These are phyloP conservation scores for Begonia masoniana DNA, from an alignment of 306 rosid species.

Conservation along the genomic window DNA sequence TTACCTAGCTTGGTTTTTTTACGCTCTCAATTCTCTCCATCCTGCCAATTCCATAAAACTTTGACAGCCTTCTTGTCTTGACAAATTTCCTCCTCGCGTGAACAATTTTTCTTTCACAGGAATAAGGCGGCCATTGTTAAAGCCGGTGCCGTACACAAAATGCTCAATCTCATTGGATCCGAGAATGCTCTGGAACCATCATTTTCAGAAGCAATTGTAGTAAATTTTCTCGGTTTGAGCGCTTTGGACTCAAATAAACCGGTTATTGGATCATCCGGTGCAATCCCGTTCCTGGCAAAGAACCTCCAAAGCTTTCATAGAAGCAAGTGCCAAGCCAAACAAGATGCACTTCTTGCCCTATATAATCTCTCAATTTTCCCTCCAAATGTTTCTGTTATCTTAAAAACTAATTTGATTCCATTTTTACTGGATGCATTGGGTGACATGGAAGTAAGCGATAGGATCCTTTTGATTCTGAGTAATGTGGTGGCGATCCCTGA, in stretches of 20 bases:
- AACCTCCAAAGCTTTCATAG: constrained; percentile 29
- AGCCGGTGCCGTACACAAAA: constrained; percentile 80
- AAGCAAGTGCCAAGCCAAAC: constrained; percentile 49
- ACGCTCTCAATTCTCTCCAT: background rate
- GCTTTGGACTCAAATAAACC: constrained; percentile 88
- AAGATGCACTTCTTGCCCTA: constrained; percentile 82
- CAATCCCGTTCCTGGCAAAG: constrained; percentile 65
- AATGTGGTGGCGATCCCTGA: constrained; percentile 61
- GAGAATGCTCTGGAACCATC: constrained; percentile 30
- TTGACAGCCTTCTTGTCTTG: constrained; percentile 7
- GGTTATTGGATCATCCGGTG: constrained; percentile 87
- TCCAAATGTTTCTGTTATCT: constrained; percentile 37
- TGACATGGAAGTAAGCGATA: constrained; percentile 82
- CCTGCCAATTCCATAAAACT: background rate
- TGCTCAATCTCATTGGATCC: constrained; percentile 68
- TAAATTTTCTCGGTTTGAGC: constrained; percentile 86
- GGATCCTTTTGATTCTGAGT: constrained; percentile 57
- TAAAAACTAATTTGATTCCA: constrained; percentile 59
- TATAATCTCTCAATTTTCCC: constrained; percentile 74
- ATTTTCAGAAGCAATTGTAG: constrained; percentile 71
- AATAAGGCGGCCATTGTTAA: constrained; percentile 85
- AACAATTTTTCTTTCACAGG: constrained; percentile 23
- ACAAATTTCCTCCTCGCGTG: background rate
- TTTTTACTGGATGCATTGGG: constrained; percentile 44
- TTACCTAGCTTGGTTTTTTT: too few species aligned